Base-by-base conservation (phyloP, 2,329 filamentous ascomycete genomes). In the Bisporella sp. region DNA sequence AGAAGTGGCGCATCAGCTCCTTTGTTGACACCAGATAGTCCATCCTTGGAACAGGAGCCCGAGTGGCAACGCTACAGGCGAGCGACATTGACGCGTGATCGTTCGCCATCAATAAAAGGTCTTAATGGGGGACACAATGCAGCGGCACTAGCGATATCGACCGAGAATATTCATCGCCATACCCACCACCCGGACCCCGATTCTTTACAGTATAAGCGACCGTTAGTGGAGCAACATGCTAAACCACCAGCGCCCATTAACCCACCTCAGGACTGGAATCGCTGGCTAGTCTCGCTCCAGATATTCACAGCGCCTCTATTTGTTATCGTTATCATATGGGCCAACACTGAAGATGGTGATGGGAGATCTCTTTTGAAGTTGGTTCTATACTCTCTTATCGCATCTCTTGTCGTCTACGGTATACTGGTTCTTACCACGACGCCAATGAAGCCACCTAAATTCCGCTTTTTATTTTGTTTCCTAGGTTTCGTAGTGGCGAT, bases 401-500 rank as follows among this genome's bases (percentile, higher is more conserved):
- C 69, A 28, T 96, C 90, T 0, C 69, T 88, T 2, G 64, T 85
- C 28, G 71, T 87, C 41, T 74, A 96, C 41, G 76, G 71, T 0
- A 64, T 85, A 3, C 71, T 97, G 9, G 70, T 95, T 3, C 53
- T 81, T 4, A 83, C 83, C 21, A 95, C 91, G 0, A 79, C 78
- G 1, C 76, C 84, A 6, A 73, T 80, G 46, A 77, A 76, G 33
- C 82, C 84, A 31, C 86, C 88, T 0, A 81, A 77, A 55, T 88
- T 88, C 67, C 85, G 91, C 52, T 85, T 84, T 45, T 64, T 92
- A 29, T 76, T 97, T 43, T 95, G 90, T 64, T 89, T 96, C 62
- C 73, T 95, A 35, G 93, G 95, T 5, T 99, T 99, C 64, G 73
- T 86, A 6, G 95, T 97, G 52, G 84, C 87, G 54, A 93, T 97